These are phyloP conservation scores for Sisymbrium irio DNA, from an alignment of 345 rosid genomes.

Conservation along the genomic window DNA sequence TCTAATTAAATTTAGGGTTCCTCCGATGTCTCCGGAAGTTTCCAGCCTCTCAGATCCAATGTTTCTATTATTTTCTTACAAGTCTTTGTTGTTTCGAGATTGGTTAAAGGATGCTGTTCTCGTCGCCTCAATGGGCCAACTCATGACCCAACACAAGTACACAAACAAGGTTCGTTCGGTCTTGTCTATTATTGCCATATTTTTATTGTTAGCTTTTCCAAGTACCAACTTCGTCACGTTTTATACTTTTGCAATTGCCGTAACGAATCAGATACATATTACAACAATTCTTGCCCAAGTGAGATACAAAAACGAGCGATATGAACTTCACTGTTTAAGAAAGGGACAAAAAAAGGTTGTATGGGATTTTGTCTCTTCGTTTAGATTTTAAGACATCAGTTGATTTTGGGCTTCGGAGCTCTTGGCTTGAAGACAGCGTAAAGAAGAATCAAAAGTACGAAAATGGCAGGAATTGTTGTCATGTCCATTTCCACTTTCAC, in stretches of 20 bases:
- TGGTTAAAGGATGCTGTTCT: background rate
- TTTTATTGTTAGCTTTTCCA: background rate
- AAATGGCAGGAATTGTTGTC: slow-evolving; percentile 89
- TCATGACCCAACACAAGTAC: slow-evolving; percentile 11
- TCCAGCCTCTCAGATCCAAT: slow-evolving; percentile 24
- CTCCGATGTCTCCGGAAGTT: slow-evolving; percentile 36
- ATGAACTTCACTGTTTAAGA: background rate
- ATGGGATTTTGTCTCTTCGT: background rate
- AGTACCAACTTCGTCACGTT: slow-evolving; percentile 4
- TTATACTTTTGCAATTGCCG: background rate
- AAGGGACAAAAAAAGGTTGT: background rate
- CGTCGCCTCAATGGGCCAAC: slow-evolving; percentile 17
- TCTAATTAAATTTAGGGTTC: slow-evolving; percentile 32
- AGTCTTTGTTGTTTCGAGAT: background rate
- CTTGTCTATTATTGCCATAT: background rate
- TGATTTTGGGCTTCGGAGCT: slow-evolving; percentile 88
- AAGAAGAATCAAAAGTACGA: slow-evolving; percentile 56
- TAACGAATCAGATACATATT: slow-evolving; percentile 7
- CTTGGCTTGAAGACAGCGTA: slow-evolving; percentile 71
- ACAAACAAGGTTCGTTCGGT: background rate
- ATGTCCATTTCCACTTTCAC: slow-evolving; percentile 65
- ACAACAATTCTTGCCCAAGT: slow-evolving; percentile 17
- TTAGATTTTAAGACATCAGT: slow-evolving; percentile 39
- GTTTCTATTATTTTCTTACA: slow-evolving; percentile 20
- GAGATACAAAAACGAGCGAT: slow-evolving; percentile 6